Percentiles rank a stretch among this genome's conserved stretches.
Conservation (phyloP, 345 rosid species). For the Turnera subulata region DNA sequence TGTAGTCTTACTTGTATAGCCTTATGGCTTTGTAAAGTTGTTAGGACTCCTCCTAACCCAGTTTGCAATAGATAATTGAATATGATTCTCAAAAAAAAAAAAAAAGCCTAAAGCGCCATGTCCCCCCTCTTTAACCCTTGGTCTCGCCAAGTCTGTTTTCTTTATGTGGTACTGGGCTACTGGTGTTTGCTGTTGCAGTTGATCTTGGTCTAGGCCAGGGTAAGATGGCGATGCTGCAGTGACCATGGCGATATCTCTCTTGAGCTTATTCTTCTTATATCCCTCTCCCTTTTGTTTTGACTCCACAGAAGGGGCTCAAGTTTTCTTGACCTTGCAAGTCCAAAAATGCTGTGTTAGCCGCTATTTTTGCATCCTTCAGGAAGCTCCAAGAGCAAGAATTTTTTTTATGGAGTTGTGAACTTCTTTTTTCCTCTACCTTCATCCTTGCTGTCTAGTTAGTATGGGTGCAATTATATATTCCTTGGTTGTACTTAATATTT, state of each 20-base stretch:
- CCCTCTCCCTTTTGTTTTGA: not conserved
- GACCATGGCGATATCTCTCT: conserved; percentile 52
- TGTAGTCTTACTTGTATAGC: too few species aligned
- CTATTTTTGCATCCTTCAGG: not conserved
- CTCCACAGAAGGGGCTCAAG: conserved; percentile 16
- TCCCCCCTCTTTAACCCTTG: not conserved
- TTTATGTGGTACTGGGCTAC: not conserved
- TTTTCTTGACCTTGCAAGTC: conserved; percentile 88
- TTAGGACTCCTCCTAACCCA: too few species aligned
- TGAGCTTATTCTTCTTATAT: conserved; percentile 50
- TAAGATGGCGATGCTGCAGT: conserved; percentile 8
- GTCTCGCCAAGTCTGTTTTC: not conserved
- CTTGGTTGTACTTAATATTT: not conserved
- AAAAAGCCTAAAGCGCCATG: too few species aligned
- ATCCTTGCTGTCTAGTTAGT: not conserved
- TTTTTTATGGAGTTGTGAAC: not conserved
- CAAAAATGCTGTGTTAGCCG: not conserved
- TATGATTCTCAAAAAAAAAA: too few species aligned
- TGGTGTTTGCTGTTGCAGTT: not conserved
- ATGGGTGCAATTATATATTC: not conserved
- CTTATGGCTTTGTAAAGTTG: too few species aligned
- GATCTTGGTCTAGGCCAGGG: not conserved
- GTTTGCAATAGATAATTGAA: too few species aligned
- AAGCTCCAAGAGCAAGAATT: not conserved
- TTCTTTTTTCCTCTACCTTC: conserved; percentile 1